Base-by-base conservation (phyloP, 768 basidiomycete genomes). In the Kwoniella mangroviensis region DNA sequence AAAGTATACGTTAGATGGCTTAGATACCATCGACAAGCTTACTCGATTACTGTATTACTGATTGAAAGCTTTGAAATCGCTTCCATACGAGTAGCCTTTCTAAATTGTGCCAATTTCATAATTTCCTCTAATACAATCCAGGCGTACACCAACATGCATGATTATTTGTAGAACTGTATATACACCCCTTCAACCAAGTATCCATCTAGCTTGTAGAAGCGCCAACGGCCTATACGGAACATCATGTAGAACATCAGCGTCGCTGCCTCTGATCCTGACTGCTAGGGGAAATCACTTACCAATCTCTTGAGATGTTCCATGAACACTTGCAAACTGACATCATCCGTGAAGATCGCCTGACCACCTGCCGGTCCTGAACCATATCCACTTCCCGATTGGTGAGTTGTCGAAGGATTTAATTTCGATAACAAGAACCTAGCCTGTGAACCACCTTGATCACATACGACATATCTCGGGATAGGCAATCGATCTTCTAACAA, bases 381-480 rank as follows among this genome's bases (percentile, higher is more conserved):
- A 89, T 95, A 93, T 13, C 77, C 79, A 68, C 65, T 79, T 2
- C 80, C 88, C 24, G 92, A 91, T 91, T 97, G 93, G 82, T 99
- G 96, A 51, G 96, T 98, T 69, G 96, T 98, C 67, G 93, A 96
- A 2, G 97, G 97, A 83, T 98, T 99, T 52, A 99, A 86, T 83
- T 98, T 98, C 58, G 91, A 92, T 34, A 98, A 85, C 80, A 98
- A 84, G 90, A 99, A 99, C n/a, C 97, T 91, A 5, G 97, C 96
- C 83, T 98, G 97, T 83, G 91, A 92, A 34, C 96, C 96, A 49
- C 94, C 94, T 81, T 98, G 95, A 82, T 99, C 95, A 81, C 93
- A 95, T 41, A 97, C 94, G 75, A 99, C 93, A 84, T 98, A 99
- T 34, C 97, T 91, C 1, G 97, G 97, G 74, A 99, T 93, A 1